A percentile compares a stretch with the other conserved stretches of the same genome.
Evolutionary conservation across 768 basidiomycete species (phyloP).

Genomic region (Phlebiopsis gigantea): DNA sequence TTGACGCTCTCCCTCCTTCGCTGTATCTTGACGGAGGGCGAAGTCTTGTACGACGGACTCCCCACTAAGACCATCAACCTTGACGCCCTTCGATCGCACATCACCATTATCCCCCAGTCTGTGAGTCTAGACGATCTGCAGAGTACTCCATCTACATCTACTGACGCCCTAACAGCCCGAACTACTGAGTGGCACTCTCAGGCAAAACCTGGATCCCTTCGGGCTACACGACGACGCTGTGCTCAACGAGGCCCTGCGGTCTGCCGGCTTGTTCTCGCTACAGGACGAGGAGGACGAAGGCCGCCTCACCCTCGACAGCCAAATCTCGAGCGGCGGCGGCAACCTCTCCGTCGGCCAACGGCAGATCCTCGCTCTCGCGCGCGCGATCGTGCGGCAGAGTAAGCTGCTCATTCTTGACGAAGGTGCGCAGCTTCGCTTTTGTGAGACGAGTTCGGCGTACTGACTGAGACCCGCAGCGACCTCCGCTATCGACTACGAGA

Average conservation of each 20-base stretch:
- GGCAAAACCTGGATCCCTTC: slow-evolving; percentile 60
- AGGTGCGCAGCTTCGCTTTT: slow-evolving; percentile 21
- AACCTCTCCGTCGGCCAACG: slow-evolving; percentile 57
- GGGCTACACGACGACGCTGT: slow-evolving; percentile 46
- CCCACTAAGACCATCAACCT: slow-evolving; percentile 28
- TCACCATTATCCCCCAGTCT: slow-evolving; percentile 48
- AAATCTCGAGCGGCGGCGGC: slow-evolving; percentile 37
- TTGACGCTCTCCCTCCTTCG: slow-evolving; percentile 49
- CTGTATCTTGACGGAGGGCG: slow-evolving; percentile 50
- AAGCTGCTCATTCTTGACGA: slow-evolving; percentile 58
- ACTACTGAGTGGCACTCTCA: slow-evolving; percentile 49
- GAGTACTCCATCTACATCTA: too few species aligned
- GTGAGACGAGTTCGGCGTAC: too few species aligned
- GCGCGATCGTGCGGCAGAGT: slow-evolving; percentile 52
- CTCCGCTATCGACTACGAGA: slow-evolving; percentile 50
- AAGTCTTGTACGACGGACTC: slow-evolving; percentile 45
- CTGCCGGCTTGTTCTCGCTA: slow-evolving; percentile 40
- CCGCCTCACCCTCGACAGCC: slow-evolving; percentile 39
- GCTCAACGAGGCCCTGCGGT: slow-evolving; percentile 43
- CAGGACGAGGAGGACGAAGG: slow-evolving; percentile 32
- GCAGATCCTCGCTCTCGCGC: slow-evolving; percentile 54
- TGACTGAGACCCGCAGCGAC: slow-evolving; percentile 28
- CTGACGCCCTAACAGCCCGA: slow-evolving; percentile 31
- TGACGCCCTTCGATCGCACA: slow-evolving; percentile 43
- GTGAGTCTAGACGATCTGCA: slow-evolving; percentile 36